phyloP scores from a whole-genome alignment of 1,284 basidiomycete species.

The Salmacisia buchloeana region DNA sequence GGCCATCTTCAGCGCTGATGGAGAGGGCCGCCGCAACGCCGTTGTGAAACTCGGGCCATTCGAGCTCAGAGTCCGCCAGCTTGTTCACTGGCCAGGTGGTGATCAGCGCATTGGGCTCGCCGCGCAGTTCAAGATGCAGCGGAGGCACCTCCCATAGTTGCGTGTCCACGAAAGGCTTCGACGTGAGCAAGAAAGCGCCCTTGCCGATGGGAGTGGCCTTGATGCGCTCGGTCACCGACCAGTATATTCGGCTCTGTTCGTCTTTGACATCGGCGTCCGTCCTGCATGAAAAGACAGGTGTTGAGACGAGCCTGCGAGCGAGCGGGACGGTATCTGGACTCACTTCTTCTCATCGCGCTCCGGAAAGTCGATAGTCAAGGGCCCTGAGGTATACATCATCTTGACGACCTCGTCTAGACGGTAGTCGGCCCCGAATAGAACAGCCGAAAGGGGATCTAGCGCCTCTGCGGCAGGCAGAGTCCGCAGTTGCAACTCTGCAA shows the following conservation, averaged over 20 bases:
- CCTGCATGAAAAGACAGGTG: conserved; percentile 18
- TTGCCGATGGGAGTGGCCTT: conserved; percentile 39
- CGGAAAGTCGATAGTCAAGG: conserved; percentile 26
- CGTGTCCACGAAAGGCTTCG: conserved; percentile 30
- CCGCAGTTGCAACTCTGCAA: conserved; percentile 1
- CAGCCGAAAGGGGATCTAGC: conserved; percentile 23
- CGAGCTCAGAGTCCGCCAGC: conserved; percentile 49
- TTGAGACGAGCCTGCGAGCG: conserved; percentile 8
- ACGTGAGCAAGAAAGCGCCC: conserved; percentile 42
- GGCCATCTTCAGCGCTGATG: neutral
- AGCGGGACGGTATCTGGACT: neutral
- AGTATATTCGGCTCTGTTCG: conserved; percentile 3
- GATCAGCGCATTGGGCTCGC: conserved; percentile 9
- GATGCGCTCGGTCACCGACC: conserved; percentile 31
- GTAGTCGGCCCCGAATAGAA: conserved; percentile 37
- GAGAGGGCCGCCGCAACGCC: conserved; percentile 81
- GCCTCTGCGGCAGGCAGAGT: neutral
- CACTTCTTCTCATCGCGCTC: conserved; percentile 24
- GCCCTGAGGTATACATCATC: conserved; percentile 35
- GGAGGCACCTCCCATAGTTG: conserved; percentile 36
- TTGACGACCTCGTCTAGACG: conserved; percentile 42
- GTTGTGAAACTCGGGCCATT: conserved; percentile 96
- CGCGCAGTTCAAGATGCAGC: conserved; percentile 29
- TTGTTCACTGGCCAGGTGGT: conserved; percentile 18
- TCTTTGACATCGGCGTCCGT: conserved; percentile 11